Evolutionary conservation across 306 rosid genomes (phyloP).

Genomic region (Cucurbita ficifolia): DNA sequence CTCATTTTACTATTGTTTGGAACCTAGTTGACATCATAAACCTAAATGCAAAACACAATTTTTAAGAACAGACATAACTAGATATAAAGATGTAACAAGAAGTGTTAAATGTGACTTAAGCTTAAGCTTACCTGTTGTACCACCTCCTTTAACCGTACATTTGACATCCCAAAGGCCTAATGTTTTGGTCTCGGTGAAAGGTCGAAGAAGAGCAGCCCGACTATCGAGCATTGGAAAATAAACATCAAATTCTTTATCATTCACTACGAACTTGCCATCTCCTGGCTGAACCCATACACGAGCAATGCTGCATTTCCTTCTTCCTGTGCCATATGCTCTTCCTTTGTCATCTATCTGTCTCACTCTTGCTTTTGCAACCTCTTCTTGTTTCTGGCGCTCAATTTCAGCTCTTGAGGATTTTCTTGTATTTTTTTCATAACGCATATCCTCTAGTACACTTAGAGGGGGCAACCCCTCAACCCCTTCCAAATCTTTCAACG

Average conservation of each 20-base stretch:
- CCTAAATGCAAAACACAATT: not conserved
- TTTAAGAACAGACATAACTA: not conserved
- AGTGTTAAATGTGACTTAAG: not conserved
- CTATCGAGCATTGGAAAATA: conserved; percentile 93
- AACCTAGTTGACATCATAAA: too few species aligned
- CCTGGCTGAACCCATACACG: conserved; percentile 95
- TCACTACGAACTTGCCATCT: conserved; percentile 57
- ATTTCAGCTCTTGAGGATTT: conserved; percentile 65
- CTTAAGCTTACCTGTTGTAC: conserved; percentile 49
- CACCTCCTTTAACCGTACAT: conserved; percentile 92
- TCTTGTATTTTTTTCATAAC: conserved; percentile 58
- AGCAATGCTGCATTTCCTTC: conserved; percentile 94
- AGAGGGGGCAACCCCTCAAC: conserved; percentile 82
- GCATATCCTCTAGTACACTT: conserved; percentile 49
- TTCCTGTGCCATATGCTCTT: conserved; percentile 89
- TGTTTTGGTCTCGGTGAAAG: conserved; percentile 87
- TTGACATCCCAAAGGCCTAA: conserved; percentile 82
- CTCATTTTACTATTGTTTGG: too few species aligned
- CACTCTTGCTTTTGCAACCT: conserved; percentile 75
- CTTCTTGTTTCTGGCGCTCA: conserved; percentile 90
- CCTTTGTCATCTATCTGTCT: conserved; percentile 79
- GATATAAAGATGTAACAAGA: not conserved
- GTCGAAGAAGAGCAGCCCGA: conserved; percentile 88
- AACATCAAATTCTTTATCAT: conserved; percentile 73
- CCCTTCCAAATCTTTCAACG: conserved; percentile 65